phyloP scores from a whole-genome alignment of 2,329 filamentous ascomycete genomes.

The Xylariomycetidae sp. region DNA sequence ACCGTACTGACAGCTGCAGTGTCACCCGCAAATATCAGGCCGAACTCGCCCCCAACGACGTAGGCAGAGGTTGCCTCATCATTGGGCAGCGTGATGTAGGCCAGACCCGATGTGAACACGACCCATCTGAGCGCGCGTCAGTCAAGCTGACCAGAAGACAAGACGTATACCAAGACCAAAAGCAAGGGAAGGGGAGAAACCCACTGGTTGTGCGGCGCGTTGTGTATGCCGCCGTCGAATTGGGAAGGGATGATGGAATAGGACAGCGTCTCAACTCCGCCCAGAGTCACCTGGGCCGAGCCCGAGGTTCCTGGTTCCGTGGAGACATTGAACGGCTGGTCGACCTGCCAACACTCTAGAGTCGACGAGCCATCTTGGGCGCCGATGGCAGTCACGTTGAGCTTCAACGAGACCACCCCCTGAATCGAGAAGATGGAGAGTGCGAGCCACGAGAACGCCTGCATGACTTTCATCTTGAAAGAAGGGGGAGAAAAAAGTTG shows the following conservation, averaged over 20 bases:
- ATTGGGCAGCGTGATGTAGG: conserved; percentile 36
- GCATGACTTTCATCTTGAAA: conserved; percentile 3
- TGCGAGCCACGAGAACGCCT: conserved; percentile 3
- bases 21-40: conserved; percentile 38
- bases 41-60: conserved; percentile 33
- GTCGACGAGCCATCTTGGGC: conserved; percentile 31
- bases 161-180: no score
- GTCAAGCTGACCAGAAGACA: no score
- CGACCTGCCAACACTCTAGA: conserved; percentile 40
- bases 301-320: conserved; percentile 28
- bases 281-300: conserved; percentile 24
- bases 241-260: conserved; percentile 31
- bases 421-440: conserved; percentile 1
- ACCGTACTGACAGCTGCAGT: conserved; percentile 30
- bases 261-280: conserved; percentile 27
- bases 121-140: conserved; percentile 27
- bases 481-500: no score
- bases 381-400: conserved; percentile 36
- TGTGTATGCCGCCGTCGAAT: conserved; percentile 36
- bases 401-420: conserved; percentile 10
- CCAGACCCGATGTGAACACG: conserved; percentile 34
- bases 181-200: conserved; percentile 4
- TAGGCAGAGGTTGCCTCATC: conserved; percentile 26
- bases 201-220: conserved; percentile 36
- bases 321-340: conserved; percentile 29